These are phyloP conservation scores for Paramecium tetraurelia DNA, from an alignment of 73 alveolate genomes.

Conservation along the genomic window DNA sequence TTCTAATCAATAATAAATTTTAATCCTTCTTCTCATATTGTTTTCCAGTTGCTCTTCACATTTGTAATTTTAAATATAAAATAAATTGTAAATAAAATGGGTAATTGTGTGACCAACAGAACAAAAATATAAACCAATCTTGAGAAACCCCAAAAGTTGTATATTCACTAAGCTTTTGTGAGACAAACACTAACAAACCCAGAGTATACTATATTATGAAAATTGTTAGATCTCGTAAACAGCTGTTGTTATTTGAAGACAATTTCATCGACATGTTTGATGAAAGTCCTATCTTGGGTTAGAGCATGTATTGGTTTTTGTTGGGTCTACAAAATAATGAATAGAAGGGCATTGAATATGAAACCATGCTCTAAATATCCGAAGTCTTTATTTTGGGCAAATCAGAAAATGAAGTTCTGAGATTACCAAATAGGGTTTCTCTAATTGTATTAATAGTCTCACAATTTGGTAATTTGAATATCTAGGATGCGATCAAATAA, in stretches of 20 bases:
- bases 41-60: not conserved
- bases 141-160: not conserved
- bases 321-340: not conserved
- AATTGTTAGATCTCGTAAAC: not conserved
- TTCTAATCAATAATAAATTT: not conserved
- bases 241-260: not conserved
- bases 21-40: not conserved
- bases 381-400: constrained; percentile 12
- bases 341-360: not conserved
- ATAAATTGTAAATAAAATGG: not conserved
- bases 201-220: not conserved
- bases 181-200: not conserved
- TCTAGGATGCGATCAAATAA: not conserved
- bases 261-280: not conserved
- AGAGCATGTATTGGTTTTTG: constrained; percentile 22
- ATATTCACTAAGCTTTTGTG: not conserved
- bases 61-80: not conserved
- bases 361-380: not conserved
- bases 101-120: constrained; percentile 35
- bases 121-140: not conserved
- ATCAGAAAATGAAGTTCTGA: constrained; percentile 17
- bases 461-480: not conserved
- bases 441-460: not conserved
- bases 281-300: not conserved
- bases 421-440: not conserved